Base-by-base conservation (phyloP, 768 basidiomycete species). In the Collybiopsis luxurians region DNA sequence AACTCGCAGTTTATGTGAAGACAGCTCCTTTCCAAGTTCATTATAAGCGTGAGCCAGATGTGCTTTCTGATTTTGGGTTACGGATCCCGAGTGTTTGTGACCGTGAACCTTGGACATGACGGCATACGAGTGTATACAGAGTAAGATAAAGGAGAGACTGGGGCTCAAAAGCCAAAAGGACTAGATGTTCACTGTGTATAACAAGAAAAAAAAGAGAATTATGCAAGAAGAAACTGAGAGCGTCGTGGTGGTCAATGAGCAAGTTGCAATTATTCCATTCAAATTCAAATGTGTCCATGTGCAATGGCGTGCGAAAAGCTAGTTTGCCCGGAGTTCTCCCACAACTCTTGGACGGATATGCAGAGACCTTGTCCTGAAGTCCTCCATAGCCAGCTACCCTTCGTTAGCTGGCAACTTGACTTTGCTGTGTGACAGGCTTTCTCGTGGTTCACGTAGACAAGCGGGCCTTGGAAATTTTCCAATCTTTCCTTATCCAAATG, bases 1-100 rank as follows among this genome's bases (percentile, higher is more conserved):
- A 27, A 97, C 92, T 61, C 89, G 87, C 56, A 98, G 79, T 76
- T 90, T 95, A 60, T 83, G 83, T 24, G 92, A 92, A n/a, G 89
- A 87, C 27, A 98, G 84, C 72, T 97, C 95, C 77, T 89, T 96
- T 63, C 95, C 95, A 5, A 98, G 84, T 79, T 96, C 95, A 75
- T 95, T 95, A 78, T 98, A 98, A 58, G 95, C 95, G 70, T 84
- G 92, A 66, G 89, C 89, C 67, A 98, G 92, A 71, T 95, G 86
- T 27, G 89, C 90, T 73, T 87, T 91, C 74, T 87, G 81, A 71
- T 92, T 92, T 74, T 87, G 84, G 48, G 80, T 75, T 60, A 86
- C 71, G 60, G 85, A 87, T 58, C 73, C 75, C 38, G 83, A 76
- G 58, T 81, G 80, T 71, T 80, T 85, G 76, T 87, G 87, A 62